Evolutionary conservation across 768 basidiomycete species (phyloP).

Genomic region (Leccinellum albellum): DNA sequence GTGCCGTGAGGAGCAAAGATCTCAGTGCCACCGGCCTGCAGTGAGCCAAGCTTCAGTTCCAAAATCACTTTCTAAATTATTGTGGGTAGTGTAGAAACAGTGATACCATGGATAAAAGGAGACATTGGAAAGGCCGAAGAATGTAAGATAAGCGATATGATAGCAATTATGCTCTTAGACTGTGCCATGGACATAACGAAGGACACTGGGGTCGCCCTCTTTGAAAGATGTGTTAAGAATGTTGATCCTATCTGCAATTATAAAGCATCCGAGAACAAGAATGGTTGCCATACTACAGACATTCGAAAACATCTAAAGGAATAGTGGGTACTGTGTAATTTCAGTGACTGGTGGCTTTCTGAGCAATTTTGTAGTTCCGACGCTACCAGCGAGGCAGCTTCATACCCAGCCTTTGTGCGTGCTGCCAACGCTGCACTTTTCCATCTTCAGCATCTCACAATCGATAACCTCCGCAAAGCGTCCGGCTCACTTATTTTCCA

Average conservation of each 20-base stretch:
- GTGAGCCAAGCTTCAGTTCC: neutral
- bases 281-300: neutral
- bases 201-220: neutral
- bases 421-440: neutral
- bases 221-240: neutral
- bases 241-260: neutral
- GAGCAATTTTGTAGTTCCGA: neutral
- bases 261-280: neutral
- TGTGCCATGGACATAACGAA: neutral
- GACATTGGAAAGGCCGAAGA: neutral
- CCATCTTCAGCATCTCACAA: neutral
- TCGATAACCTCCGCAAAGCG: neutral
- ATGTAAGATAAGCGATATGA: neutral
- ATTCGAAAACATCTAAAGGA: neutral
- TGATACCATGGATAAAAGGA: neutral
- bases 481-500: neutral
- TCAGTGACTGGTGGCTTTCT: neutral
- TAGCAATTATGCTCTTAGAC: neutral
- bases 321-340: neutral
- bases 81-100: neutral
- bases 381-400: neutral
- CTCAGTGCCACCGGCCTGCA: neutral
- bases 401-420: neutral
- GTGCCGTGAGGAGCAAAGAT: neutral
- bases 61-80: neutral